Conservation (phyloP, 83 land plant species). For the Picea abies region DNA sequence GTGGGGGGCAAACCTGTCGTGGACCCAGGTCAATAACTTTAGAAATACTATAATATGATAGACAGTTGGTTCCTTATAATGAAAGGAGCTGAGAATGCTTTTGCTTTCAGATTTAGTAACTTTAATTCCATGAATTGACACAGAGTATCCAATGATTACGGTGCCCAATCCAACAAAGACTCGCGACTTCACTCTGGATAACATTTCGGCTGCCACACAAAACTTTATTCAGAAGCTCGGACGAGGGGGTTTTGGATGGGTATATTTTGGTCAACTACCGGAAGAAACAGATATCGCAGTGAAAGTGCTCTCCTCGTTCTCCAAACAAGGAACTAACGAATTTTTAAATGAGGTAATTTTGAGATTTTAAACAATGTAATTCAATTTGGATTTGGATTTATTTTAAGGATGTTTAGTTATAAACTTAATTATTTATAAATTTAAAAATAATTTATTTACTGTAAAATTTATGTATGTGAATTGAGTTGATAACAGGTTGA, state of each 20-base stretch:
- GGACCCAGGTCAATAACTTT: background rate
- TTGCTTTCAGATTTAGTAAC: no score
- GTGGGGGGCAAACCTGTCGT: no score
- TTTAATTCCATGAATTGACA: background rate
- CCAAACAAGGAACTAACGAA: background rate
- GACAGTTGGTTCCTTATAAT: no score
- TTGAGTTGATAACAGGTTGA: background rate
- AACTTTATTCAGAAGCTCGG: background rate
- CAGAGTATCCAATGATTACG: background rate
- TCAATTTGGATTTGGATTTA: no score
- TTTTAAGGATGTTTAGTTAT: no score
- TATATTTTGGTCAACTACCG: background rate
- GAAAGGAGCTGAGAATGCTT: background rate
- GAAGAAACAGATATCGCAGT: background rate
- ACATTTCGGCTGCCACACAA: background rate
- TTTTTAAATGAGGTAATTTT: conserved; percentile 2
- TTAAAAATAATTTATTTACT: no score
- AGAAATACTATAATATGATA: background rate
- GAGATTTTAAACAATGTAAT: no score
- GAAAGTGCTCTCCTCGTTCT: background rate
- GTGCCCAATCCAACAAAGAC: background rate
- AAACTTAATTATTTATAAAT: no score
- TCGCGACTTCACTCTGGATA: background rate
- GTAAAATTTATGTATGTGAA: no score
- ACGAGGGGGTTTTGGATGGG: conserved; percentile 3